A percentile compares a stretch with the other conserved stretches of the same genome.
Evolutionary conservation across 2,329 filamentous ascomycete species (phyloP).

Genomic region (Fusarium sp.): DNA sequence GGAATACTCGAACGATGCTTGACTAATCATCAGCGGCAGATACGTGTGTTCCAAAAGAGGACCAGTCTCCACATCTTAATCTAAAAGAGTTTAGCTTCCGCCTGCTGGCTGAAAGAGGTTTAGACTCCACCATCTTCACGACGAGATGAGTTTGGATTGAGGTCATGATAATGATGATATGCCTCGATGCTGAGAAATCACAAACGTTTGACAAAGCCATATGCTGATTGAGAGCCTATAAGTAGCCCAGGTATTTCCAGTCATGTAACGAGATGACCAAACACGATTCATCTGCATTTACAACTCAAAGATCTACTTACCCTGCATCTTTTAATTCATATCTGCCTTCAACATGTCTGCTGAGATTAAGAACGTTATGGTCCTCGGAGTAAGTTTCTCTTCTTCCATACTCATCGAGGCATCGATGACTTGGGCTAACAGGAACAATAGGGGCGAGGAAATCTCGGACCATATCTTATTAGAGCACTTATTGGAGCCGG

Average conservation of each 20-base stretch:
- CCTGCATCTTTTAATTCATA: neutral
- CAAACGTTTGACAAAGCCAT: accelerated
- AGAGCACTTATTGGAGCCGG: accelerated
- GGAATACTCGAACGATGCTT: neutral
- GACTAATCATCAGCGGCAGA: neutral
- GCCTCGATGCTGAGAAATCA: neutral
- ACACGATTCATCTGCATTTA: accelerated
- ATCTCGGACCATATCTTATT: neutral
- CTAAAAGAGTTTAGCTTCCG: neutral
- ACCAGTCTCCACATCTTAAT: accelerated
- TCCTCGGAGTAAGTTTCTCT: neutral
- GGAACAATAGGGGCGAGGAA: neutral
- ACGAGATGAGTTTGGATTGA: neutral
- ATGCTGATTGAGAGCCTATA: accelerated
- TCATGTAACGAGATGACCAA: accelerated
- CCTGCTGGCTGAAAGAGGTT: neutral
- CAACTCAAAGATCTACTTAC: neutral
- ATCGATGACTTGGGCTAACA: accelerated
- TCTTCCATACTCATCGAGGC: accelerated
- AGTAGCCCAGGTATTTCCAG: accelerated
- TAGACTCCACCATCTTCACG: neutral
- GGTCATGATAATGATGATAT: neutral
- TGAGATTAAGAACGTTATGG: neutral
- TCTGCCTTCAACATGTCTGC: neutral
- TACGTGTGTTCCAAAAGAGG: neutral